Evolutionary conservation across 192 early-diverging fungal genomes (phyloP).

Genomic region (Coemansia umbellata): DNA sequence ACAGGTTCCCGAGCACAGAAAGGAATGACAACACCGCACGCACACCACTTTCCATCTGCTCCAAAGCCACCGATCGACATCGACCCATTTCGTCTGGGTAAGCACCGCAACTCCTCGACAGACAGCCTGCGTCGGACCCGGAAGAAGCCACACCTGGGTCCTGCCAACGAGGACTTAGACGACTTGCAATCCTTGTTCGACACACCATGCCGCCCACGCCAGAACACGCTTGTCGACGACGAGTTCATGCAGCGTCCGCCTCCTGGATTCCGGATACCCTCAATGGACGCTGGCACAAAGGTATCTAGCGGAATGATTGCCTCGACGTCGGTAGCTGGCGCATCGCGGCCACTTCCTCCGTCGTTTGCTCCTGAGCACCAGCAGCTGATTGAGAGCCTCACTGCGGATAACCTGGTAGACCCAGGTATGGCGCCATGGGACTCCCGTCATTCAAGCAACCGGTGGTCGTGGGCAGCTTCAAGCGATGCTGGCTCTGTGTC

Average conservation of each 20-base stretch:
- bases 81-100: slow-evolving; percentile 38
- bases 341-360: slow-evolving; percentile 17
- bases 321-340: neutral
- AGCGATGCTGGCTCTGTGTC: slow-evolving; percentile 36
- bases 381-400: slow-evolving; percentile 25
- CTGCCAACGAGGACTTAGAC: slow-evolving; percentile 1
- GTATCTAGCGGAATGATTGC: neutral
- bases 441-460: slow-evolving; percentile 1
- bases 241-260: slow-evolving; percentile 16
- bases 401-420: slow-evolving; percentile 13
- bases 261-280: slow-evolving; percentile 35
- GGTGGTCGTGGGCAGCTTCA: slow-evolving; percentile 21
- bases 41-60: slow-evolving; percentile 3
- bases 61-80: slow-evolving; percentile 7
- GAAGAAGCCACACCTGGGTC: slow-evolving; percentile 45
- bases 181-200: slow-evolving; percentile 18
- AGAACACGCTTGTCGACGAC: slow-evolving; percentile 50
- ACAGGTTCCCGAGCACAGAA: slow-evolving; percentile 1
- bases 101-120: slow-evolving; percentile 45
- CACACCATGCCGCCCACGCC: slow-evolving; percentile 41
- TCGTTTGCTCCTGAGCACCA: slow-evolving; percentile 38
- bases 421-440: slow-evolving; percentile 12
- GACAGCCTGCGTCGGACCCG: slow-evolving; percentile 41
- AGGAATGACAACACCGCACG: slow-evolving; percentile 1
- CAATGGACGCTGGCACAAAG: neutral